Base-by-base conservation (phyloP, 306 rosid species). In the Vigna trinervia region DNA sequence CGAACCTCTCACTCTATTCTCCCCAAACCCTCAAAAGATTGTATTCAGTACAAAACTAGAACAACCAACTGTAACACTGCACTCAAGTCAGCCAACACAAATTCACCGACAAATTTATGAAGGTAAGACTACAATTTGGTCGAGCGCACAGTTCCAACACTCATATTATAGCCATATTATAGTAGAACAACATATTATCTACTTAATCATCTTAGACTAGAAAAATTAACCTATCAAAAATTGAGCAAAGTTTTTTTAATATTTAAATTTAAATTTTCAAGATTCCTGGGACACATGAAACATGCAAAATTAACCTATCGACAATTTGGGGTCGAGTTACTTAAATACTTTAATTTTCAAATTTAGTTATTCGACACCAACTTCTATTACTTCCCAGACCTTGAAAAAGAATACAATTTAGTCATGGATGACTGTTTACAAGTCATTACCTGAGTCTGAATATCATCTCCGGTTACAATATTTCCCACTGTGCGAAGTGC, bases 401-500 rank as follows among this genome's bases (percentile, higher is more conserved):
- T 28, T 62, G 34, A 26, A 22, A 47, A 54, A 32, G 19, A 70
- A 52, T 13, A 50, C 28, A 81, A 69, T 38, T n/a, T n/a, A 32
- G 39, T 41, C 64, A 71, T 64, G 12, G 36, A 52, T 56, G 69
- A 11, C 13, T 7, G 13, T 43, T 13, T 48, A 51, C 51, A 62
- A 51, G 46, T 26, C 53, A 69, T 80, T 84, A 93, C 98, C 95
- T 91, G 98, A 62, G 98, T 93, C 81, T 93, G 98, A 17, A 81
- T 12, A 75, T 93, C 98, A 52, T 93, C 98, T 75, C 98, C 98
- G 0, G 96, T 93, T 72, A 91, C 98, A 84, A 93, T 91, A 86
- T 93, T 93, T 81, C 98, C 98, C 60, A 91, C 96, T 1, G 98
- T 91, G 75, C 98, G 98, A 81, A 93, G 95, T 41, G 98, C 95